Evolutionary conservation across 2,329 filamentous ascomycete species (phyloP).

Genomic region (Blumeriella jaapii): DNA sequence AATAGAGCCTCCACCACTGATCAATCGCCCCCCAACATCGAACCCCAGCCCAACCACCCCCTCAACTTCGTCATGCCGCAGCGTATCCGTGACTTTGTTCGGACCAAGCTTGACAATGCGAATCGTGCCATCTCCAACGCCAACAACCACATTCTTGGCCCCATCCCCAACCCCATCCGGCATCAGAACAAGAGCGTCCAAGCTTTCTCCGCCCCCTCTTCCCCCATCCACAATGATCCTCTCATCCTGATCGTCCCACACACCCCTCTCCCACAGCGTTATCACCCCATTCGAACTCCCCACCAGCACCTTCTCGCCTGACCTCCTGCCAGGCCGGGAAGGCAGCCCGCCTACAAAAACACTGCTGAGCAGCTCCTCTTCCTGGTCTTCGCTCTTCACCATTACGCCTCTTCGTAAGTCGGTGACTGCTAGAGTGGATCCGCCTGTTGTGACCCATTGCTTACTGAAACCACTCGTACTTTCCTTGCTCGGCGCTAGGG

Average conservation of each 20-base stretch:
- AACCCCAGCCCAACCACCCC: slow-evolving; percentile 74
- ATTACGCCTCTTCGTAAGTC: slow-evolving; percentile 80
- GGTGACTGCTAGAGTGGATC: slow-evolving; percentile 80
- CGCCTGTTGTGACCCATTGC: slow-evolving; percentile 90
- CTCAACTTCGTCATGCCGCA: slow-evolving; percentile 75
- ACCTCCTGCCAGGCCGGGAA: slow-evolving; percentile 46
- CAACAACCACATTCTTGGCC: slow-evolving; percentile 66
- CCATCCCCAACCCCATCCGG: slow-evolving; percentile 57
- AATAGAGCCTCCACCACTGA: slow-evolving; percentile 74
- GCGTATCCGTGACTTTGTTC: slow-evolving; percentile 58
- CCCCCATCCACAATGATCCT: slow-evolving; percentile 64
- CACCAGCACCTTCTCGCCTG: slow-evolving; percentile 65
- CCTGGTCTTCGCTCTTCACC: slow-evolving; percentile 85
- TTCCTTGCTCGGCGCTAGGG: slow-evolving; percentile 66
- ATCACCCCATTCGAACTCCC: slow-evolving; percentile 68
- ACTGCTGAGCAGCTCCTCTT: slow-evolving; percentile 80
- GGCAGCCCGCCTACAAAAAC: slow-evolving; percentile 67
- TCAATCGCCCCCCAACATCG: slow-evolving; percentile 74
- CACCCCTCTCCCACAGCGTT: slow-evolving; percentile 86
- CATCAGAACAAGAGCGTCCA: slow-evolving; percentile 66
- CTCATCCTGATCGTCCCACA: slow-evolving; percentile 93
- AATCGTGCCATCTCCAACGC: slow-evolving; percentile 69
- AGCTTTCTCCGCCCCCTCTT: slow-evolving; percentile 56
- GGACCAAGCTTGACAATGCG: slow-evolving; percentile 63
- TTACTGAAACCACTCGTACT: slow-evolving; percentile 85